Evolutionary conservation across 179 eudicot genomes (phyloP).

Genomic region (Nepenthes alata): DNA sequence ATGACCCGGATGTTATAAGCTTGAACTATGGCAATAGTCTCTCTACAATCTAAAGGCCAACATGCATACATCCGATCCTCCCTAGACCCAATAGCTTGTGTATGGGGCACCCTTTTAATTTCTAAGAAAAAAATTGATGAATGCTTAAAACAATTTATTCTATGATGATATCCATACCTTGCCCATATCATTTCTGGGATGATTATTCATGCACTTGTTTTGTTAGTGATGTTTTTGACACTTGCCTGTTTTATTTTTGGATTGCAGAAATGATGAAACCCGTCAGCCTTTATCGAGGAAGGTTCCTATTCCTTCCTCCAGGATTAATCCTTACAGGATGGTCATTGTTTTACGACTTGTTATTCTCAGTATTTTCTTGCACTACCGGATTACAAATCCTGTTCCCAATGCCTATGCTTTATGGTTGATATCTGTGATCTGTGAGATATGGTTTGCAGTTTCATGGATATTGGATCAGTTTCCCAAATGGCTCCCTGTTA

Average conservation of each 20-base stretch:
- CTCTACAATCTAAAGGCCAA: too few relatives aligned
- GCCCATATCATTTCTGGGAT: too few relatives aligned
- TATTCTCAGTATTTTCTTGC: slow-evolving; percentile 35
- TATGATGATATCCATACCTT: too few relatives aligned
- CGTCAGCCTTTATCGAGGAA: slow-evolving; percentile 42
- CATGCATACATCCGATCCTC: too few relatives aligned
- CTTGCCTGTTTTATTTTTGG: slow-evolving; percentile 1
- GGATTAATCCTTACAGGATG: slow-evolving; percentile 38
- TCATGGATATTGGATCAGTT: slow-evolving; percentile 48
- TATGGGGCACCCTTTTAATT: too few relatives aligned
- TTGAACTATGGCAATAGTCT: too few relatives aligned
- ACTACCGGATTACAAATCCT: slow-evolving; percentile 38
- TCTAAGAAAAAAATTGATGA: too few relatives aligned
- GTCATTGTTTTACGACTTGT: slow-evolving; percentile 37
- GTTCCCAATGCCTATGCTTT: slow-evolving; percentile 30
- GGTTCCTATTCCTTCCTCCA: slow-evolving; percentile 38
- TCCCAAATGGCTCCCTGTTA: slow-evolving; percentile 42
- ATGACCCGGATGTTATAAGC: too few relatives aligned
- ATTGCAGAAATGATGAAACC: slow-evolving; percentile 40
- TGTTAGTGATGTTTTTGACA: neutral
- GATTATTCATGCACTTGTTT: too few relatives aligned
- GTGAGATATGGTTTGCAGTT: slow-evolving; percentile 41
- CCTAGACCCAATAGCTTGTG: too few relatives aligned
- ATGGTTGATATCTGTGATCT: slow-evolving; percentile 39
- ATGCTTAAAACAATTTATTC: too few relatives aligned